Percentiles rank a stretch among this genome's conserved stretches.
These are phyloP conservation scores for Bimuria novae-zelandiae DNA, from an alignment of 2,329 filamentous ascomycete genomes.

Conservation along the genomic window DNA sequence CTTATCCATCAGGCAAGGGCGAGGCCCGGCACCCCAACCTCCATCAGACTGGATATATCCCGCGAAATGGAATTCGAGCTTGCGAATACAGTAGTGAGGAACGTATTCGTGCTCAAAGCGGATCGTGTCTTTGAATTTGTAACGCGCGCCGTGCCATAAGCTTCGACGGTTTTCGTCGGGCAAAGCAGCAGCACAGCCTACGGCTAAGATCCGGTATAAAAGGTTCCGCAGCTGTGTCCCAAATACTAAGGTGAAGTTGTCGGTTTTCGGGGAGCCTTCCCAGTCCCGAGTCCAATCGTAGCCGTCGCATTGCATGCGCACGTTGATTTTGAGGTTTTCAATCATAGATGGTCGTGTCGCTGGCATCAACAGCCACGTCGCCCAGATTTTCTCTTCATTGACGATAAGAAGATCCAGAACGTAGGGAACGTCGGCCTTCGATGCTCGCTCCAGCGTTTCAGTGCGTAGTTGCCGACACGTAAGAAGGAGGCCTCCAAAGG, in stretches of 20 bases:
- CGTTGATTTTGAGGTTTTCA: not conserved
- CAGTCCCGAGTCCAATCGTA: not conserved
- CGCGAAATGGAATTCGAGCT: not conserved
- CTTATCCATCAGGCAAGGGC: not conserved
- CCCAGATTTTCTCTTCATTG: slow-evolving; percentile 1
- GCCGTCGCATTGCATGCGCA: not conserved
- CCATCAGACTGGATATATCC: not conserved
- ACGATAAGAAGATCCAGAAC: not conserved
- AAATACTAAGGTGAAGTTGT: not conserved
- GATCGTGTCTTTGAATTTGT: not conserved
- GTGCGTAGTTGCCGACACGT: not conserved
- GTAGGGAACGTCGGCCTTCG: not conserved
- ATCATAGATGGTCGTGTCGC: not conserved
- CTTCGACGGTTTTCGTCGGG: not conserved
- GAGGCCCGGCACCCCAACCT: not conserved
- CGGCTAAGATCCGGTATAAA: not conserved
- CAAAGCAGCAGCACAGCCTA: not conserved
- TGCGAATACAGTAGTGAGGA: not conserved
- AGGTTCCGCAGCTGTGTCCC: not conserved
- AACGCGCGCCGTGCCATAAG: not conserved
- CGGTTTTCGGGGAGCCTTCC: not conserved
- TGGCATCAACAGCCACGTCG: slow-evolving; percentile 1
- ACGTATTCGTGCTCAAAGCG: not conserved
- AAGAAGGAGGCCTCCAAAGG: not conserved
- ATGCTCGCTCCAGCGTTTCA: not conserved